These are phyloP conservation scores for Blastocystis sp. DNA, from an alignment of 352 stramenopile species.

Conservation along the genomic window DNA sequence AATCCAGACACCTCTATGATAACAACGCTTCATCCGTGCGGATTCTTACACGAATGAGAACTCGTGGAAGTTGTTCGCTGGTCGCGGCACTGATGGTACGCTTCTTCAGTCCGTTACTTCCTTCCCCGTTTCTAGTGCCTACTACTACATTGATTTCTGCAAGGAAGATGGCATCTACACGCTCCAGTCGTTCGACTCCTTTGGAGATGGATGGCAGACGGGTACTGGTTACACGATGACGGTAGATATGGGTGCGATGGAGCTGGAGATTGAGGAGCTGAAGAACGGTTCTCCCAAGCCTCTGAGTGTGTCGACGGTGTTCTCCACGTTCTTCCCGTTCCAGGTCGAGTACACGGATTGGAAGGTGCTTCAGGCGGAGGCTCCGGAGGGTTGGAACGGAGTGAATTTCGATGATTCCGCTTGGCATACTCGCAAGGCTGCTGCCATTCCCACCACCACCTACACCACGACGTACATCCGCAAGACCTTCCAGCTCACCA, in stretches of 20 bases:
- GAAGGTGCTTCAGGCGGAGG: neutral
- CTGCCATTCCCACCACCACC: neutral
- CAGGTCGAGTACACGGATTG: neutral
- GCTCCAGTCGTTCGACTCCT: neutral
- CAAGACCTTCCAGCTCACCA: neutral
- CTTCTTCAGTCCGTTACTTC: neutral
- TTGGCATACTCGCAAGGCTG: neutral
- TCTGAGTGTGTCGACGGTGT: neutral
- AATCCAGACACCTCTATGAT: too few species aligned
- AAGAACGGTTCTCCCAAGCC: neutral
- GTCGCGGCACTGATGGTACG: neutral
- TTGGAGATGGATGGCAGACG: neutral
- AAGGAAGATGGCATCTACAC: neutral
- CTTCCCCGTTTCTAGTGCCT: neutral
- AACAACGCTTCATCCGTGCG: too few species aligned
- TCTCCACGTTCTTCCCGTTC: neutral
- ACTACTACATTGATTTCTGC: neutral
- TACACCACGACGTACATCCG: neutral
- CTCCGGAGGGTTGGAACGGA: neutral
- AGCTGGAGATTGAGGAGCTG: neutral
- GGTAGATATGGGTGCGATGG: neutral
- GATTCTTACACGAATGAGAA: neutral
- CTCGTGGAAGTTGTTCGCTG: neutral
- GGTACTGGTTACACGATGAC: neutral
- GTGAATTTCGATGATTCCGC: constrained; percentile 6